A percentile compares a stretch with the other conserved stretches of the same genome.
Conservation (phyloP, 225 moss, liverwort and hornwort genomes). For the Antitrichia curtipendula region DNA sequence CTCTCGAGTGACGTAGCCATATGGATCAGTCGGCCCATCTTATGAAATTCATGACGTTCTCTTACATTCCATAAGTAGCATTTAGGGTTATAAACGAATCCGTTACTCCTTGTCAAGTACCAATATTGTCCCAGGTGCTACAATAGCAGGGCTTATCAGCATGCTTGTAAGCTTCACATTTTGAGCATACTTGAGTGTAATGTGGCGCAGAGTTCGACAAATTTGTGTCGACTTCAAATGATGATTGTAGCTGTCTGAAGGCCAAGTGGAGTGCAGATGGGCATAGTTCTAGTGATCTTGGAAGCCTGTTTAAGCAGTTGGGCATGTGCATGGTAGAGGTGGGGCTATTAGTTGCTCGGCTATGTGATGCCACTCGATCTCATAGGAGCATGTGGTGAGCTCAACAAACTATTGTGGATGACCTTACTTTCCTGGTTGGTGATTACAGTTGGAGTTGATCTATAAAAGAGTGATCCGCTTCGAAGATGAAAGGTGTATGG, state of each 20-base stretch:
- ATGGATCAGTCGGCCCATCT: not conserved
- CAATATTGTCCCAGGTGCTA: not conserved
- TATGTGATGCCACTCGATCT: conserved; percentile 38
- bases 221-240: not conserved
- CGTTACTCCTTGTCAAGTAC: not conserved
- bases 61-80: not conserved
- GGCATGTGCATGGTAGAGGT: conserved; percentile 73
- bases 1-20: not conserved
- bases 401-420: not conserved
- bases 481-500: not conserved
- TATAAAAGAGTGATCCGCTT: not conserved
- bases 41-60: not conserved
- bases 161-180: not conserved
- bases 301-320: conserved; percentile 36
- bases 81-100: not conserved
- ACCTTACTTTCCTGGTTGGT: not conserved
- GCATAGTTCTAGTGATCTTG: conserved; percentile 22
- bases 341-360: conserved; percentile 57
- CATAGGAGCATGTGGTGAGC: conserved; percentile 18
- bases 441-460: not conserved
- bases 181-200: not conserved
- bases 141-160: not conserved
- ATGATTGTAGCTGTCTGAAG: not conserved
- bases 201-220: conserved; percentile 14
- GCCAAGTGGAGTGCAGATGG: not conserved